Evolutionary conservation across 371 early-diverging fungal genomes (phyloP), one percentile per base, ranked within the genome.

Genomic region (Batkoa obscura): DNA sequence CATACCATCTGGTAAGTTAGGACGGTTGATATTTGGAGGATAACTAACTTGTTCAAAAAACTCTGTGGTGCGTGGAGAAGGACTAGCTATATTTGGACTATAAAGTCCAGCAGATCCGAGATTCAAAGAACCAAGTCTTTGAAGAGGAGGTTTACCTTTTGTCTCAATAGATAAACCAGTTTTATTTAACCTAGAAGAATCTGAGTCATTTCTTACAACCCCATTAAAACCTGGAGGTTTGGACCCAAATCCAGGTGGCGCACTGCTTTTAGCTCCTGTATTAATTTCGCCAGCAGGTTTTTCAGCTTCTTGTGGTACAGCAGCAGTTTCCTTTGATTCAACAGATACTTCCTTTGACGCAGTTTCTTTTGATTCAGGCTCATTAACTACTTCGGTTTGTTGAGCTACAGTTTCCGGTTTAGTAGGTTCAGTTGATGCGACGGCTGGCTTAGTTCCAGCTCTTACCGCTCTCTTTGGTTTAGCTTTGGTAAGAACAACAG

Each of bases 11-110:
- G 66, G 66, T 55, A 66, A 61, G 38, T 39, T 48, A 15, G 65
- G 66, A 4, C 73, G 71, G 50, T 67, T 67, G 43, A 75, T 67
- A 10, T 66, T 59, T 46, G 69, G 57, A 36, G 78, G 73, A 59
- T 75, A 69, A 59, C 60, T 3, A 57, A 71, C 62, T 64, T 63
- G 54, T 58, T 61, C 58, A 3, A 65, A 42, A 36, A 60, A 60
- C 8, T 66, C 61, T 38, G 66, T 63, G 38, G 64, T 62, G 58
- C 64, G 68, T 43, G 68, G 66, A 32, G 64, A 60, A 49, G 55
- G 23, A 23, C 23, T 23, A 23, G 23, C 60, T 45, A 63, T 60
- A 58, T 63, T 60, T 55, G 59, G 55, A 43, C 60, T 64, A 53
- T 61, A 59, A 23, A 23, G 23, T 23, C 23, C 23, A 23, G 23